Conservation (phyloP, 805 yeast genomes). For the Metschnikowia sp. region DNA sequence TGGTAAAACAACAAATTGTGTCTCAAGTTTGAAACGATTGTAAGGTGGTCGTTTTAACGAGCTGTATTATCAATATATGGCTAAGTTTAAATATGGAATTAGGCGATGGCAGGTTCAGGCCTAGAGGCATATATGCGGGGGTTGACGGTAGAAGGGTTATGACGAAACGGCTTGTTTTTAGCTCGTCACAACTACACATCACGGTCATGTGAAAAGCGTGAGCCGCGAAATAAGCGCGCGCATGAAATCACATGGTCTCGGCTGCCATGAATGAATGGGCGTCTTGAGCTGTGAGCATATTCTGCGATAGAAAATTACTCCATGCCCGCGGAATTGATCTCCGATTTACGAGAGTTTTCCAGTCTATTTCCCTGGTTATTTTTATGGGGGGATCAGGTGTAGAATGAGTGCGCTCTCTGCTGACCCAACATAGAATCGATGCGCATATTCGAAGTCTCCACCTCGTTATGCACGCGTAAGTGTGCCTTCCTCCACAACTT, state of each 20-base stretch:
- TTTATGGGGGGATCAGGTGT: no score
- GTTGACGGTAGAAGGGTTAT: no score
- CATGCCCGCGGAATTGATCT: neutral
- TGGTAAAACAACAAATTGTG: no score
- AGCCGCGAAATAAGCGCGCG: neutral
- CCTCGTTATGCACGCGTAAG: no score
- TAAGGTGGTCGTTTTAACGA: neutral
- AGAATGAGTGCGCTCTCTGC: no score
- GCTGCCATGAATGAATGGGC: neutral
- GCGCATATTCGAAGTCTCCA: no score
- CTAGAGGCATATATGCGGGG: neutral
- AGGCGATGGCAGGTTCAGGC: neutral
- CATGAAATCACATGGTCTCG: neutral
- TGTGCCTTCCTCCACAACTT: no score
- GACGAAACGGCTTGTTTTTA: no score
- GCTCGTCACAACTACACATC: neutral
- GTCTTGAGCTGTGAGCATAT: no score
- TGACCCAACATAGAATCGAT: no score
- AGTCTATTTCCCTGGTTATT: neutral
- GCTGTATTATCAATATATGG: neutral
- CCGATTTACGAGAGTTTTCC: neutral
- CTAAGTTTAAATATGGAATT: neutral
- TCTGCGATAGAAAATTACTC: neutral
- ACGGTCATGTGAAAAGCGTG: constrained; percentile 7
- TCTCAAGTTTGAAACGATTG: no score